Conservation (phyloP, 768 basidiomycete species). For the Gymnopilus dilepis region DNA sequence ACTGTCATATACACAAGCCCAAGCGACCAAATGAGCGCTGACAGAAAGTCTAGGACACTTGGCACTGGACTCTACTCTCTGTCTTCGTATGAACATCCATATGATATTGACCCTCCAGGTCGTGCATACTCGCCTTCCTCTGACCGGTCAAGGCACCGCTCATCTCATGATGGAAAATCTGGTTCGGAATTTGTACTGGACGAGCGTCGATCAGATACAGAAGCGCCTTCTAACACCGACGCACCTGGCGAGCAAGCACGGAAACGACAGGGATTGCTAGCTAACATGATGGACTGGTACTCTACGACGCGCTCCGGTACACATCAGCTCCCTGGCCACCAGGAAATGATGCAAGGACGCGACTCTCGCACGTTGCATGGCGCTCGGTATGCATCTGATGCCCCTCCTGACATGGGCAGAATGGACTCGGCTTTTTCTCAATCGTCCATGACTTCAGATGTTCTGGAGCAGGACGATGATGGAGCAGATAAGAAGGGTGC, state of each 20-base stretch:
- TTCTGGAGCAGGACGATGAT: slow-evolving; percentile 77
- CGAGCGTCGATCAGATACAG: not conserved
- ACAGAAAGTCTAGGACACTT: too few species aligned
- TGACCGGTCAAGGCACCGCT: not conserved
- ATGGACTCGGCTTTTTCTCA: slow-evolving; percentile 51
- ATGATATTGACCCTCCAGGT: slow-evolving; percentile 61
- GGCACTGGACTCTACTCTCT: too few species aligned
- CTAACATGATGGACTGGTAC: slow-evolving; percentile 59
- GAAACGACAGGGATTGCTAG: slow-evolving; percentile 51
- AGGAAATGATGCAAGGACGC: slow-evolving; percentile 2
- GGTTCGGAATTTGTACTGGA: not conserved
- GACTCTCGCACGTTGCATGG: slow-evolving; percentile 3
- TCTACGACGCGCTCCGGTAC: slow-evolving; percentile 40
- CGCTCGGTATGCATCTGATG: slow-evolving; percentile 15
- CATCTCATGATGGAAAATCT: not conserved
- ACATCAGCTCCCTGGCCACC: slow-evolving; percentile 23
- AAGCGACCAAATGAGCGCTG: too few species aligned
- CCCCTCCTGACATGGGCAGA: slow-evolving; percentile 35
- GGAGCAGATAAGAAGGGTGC: slow-evolving; percentile 62
- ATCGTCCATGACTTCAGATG: slow-evolving; percentile 48
- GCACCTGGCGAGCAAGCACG: slow-evolving; percentile 29
- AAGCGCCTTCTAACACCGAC: slow-evolving; percentile 12
- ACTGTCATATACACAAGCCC: too few species aligned
- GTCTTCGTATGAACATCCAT: slow-evolving; percentile 64
- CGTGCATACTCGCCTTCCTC: slow-evolving; percentile 40